Evolutionary conservation across 2,329 filamentous ascomycete species (phyloP).

Genomic region (Pseudogymnoascus sp.): DNA sequence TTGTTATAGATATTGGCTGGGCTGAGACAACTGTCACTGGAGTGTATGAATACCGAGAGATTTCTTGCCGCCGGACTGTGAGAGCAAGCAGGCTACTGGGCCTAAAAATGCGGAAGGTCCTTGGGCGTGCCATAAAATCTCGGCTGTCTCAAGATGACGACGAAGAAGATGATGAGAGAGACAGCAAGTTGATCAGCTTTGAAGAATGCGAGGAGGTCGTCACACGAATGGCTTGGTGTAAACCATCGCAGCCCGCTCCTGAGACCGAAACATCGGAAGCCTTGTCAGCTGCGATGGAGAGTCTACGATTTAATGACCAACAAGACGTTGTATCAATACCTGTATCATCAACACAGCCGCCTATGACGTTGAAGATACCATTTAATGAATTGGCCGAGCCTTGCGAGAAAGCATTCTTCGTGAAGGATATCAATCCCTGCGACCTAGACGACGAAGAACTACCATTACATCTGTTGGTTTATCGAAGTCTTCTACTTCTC

Average conservation of each 20-base stretch:
- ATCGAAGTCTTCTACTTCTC: slow-evolving; percentile 66
- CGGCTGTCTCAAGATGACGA: not conserved
- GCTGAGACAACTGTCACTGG: slow-evolving; percentile 78
- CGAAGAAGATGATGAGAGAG: slow-evolving; percentile 14
- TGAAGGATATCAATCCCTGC: slow-evolving; percentile 41
- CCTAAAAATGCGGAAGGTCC: slow-evolving; percentile 59
- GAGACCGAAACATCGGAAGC: slow-evolving; percentile 24
- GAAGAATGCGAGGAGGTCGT: slow-evolving; percentile 77
- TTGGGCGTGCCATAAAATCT: slow-evolving; percentile 42
- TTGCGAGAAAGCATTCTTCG: slow-evolving; percentile 71
- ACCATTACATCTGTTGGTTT: slow-evolving; percentile 69
- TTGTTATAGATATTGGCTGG: slow-evolving; percentile 91
- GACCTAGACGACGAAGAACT: slow-evolving; percentile 83
- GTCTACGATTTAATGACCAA: slow-evolving; percentile 44
- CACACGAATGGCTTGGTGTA: slow-evolving; percentile 73
- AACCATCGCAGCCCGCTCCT: slow-evolving; percentile 16
- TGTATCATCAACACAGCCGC: slow-evolving; percentile 37
- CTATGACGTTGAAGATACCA: slow-evolving; percentile 55
- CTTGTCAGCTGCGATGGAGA: slow-evolving; percentile 48
- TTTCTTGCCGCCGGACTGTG: slow-evolving; percentile 62
- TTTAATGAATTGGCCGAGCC: slow-evolving; percentile 67
- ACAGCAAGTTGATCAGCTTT: slow-evolving; percentile 49
- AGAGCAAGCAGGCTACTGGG: slow-evolving; percentile 69
- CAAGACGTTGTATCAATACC: slow-evolving; percentile 35
- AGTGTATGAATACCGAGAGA: slow-evolving; percentile 85